phyloP scores from a whole-genome alignment of 495 filamentous ascomycete species.

The Neurospora sp. region DNA sequence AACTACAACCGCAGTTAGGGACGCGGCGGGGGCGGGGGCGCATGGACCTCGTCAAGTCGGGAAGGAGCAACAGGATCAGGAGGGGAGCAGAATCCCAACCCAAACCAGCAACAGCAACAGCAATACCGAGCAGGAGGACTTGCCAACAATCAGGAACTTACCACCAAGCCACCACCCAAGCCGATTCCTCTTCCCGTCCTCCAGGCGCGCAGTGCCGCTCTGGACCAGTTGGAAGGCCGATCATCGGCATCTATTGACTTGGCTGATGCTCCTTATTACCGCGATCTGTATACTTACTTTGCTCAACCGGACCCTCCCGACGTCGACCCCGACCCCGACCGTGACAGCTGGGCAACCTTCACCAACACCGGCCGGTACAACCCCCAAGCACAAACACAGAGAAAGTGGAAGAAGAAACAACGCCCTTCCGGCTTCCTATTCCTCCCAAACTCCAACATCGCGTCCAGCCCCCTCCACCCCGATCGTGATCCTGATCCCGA shows the following conservation, averaged over 20 bases:
- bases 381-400: neutral
- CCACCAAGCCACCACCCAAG: neutral
- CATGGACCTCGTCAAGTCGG: neutral
- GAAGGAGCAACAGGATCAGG: neutral
- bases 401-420: neutral
- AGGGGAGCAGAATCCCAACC: neutral
- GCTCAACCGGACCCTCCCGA: neutral
- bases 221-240: neutral
- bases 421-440: neutral
- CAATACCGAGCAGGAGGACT: neutral
- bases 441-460: neutral
- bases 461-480: neutral
- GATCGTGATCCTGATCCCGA: neutral
- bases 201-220: neutral
- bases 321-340: neutral
- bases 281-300: neutral
- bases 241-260: neutral
- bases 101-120: neutral
- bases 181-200: neutral
- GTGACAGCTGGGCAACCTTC: neutral
- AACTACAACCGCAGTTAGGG: conserved; percentile 1
- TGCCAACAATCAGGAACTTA: neutral
- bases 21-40: neutral
- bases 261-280: neutral
- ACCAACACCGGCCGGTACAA: neutral